A percentile compares a stretch with the other conserved stretches of the same genome.
Evolutionary conservation across 2,329 filamentous ascomycete species (phyloP).

Genomic region (Fusarium protoensiforme): DNA sequence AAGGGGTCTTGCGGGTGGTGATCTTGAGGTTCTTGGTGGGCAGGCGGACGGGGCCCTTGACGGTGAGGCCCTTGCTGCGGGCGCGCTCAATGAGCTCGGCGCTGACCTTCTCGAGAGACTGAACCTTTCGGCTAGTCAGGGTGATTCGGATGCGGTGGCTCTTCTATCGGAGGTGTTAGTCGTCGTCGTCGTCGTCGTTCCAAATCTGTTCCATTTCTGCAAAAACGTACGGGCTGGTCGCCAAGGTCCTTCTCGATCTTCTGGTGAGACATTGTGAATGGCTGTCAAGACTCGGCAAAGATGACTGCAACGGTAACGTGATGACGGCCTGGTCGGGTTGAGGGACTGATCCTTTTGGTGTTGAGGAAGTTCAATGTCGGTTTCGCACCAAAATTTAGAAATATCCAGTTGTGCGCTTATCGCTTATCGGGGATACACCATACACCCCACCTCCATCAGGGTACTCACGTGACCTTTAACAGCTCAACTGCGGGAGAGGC

Average conservation of each 20-base stretch:
- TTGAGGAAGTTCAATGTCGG: conserved; percentile 15
- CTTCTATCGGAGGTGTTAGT: conserved; percentile 66
- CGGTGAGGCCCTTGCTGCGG: conserved; percentile 97
- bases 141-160: conserved; percentile 99
- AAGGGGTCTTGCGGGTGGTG: conserved; percentile 98
- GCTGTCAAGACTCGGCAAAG: conserved; percentile 81
- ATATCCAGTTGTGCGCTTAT: conserved; percentile 28
- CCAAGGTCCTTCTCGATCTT: conserved; percentile 94
- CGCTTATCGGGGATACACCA: conserved; percentile 25
- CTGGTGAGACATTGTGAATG: conserved; percentile 86
- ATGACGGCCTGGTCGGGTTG: conserved; percentile 65
- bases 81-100: conserved; percentile 98
- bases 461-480: conserved; percentile 6
- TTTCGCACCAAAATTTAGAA: conserved; percentile 28
- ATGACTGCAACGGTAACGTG: conserved; percentile 78
- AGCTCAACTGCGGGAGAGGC: not conserved
- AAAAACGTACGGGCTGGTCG: conserved; percentile 79
- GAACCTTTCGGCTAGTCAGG: conserved; percentile 93
- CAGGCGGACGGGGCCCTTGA: conserved; percentile 98
- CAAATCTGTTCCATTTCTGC: not conserved
- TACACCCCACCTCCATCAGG: not conserved
- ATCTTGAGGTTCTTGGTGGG: conserved; percentile 97
- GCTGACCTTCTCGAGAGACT: conserved; percentile 97
- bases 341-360: conserved; percentile 35
- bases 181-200: not conserved